A percentile compares a stretch with the other conserved stretches of the same genome.
phyloP scores from a whole-genome alignment of 148 eudicot species.

The Rhododendron kiyosumense region DNA sequence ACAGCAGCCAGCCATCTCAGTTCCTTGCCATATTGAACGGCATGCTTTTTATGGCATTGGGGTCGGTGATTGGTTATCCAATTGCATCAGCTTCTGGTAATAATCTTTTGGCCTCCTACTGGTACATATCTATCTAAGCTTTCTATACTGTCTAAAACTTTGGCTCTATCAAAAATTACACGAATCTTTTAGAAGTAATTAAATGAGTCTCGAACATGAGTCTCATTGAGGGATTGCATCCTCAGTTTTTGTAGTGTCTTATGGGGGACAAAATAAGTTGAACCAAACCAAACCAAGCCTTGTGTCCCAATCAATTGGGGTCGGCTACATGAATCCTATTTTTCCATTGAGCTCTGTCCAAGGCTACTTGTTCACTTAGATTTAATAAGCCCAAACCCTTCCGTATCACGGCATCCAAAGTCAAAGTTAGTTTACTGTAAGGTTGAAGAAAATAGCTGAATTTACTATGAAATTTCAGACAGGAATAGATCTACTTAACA shows the following conservation, averaged over 20 bases:
- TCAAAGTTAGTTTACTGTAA: no score
- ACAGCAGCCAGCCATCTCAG: conserved; percentile 42
- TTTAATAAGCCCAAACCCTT: not conserved
- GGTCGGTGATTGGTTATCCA: conserved; percentile 72
- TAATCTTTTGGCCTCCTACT: conserved; percentile 10
- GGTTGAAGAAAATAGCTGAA: not conserved
- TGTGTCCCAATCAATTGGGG: not conserved
- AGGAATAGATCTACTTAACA: not conserved
- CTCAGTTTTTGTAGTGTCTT: not conserved
- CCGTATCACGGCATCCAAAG: no score
- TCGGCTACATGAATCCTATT: not conserved
- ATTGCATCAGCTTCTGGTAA: conserved; percentile 94
- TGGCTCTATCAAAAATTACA: not conserved
- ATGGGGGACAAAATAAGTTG: not conserved
- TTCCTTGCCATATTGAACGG: conserved; percentile 45
- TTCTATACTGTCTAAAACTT: not conserved
- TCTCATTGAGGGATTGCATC: not conserved
- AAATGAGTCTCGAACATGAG: not conserved
- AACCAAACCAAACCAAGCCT: not conserved
- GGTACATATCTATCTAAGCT: not conserved
- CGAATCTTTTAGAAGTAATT: not conserved
- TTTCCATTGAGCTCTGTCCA: not conserved
- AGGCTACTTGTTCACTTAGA: no score
- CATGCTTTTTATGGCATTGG: conserved; percentile 59
- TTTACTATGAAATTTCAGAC: not conserved